phyloP scores from a whole-genome alignment of 768 basidiomycete genomes.

The Sutorius australiensis region DNA sequence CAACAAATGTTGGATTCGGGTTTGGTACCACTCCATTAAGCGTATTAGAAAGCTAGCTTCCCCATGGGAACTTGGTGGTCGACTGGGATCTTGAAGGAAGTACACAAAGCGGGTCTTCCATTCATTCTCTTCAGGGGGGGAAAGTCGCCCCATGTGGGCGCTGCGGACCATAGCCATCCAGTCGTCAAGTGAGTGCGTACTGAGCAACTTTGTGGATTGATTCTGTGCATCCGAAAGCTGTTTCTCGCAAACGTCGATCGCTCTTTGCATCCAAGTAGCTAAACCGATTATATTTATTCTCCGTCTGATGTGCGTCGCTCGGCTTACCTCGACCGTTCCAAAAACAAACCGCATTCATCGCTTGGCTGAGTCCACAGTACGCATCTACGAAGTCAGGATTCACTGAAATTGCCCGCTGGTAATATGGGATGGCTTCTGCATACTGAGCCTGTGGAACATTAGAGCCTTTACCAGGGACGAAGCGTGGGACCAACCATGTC shows the following conservation, averaged over 20 bases:
- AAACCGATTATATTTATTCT: constrained; percentile 6
- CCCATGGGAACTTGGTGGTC: constrained; percentile 24
- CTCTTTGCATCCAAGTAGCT: constrained; percentile 36
- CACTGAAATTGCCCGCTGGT: constrained; percentile 39
- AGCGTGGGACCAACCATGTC: constrained; percentile 35
- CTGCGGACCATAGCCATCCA: constrained; percentile 38
- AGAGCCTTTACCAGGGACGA: background rate
- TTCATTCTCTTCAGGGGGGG: constrained; percentile 18
- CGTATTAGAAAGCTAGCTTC: constrained; percentile 45
- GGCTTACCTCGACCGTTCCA: constrained; percentile 38
- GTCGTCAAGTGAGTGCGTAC: constrained; percentile 25
- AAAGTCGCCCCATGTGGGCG: constrained; percentile 26
- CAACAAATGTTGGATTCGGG: constrained; percentile 40
- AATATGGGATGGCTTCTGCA: constrained; percentile 44
- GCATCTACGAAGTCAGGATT: constrained; percentile 47
- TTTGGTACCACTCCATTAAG: constrained; percentile 41
- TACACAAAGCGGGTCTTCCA: constrained; percentile 33
- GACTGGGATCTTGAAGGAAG: constrained; percentile 28
- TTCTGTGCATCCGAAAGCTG: constrained; percentile 34
- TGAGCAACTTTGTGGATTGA: constrained; percentile 32
- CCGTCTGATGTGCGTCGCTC: constrained; percentile 5
- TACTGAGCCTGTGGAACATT: constrained; percentile 33
- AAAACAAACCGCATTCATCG: constrained; percentile 45
- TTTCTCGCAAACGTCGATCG: constrained; percentile 35
- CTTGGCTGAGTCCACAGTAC: constrained; percentile 44